Evolutionary conservation across 805 yeast genomes (phyloP).

Genomic region (Yamadazyma akitaensis): DNA sequence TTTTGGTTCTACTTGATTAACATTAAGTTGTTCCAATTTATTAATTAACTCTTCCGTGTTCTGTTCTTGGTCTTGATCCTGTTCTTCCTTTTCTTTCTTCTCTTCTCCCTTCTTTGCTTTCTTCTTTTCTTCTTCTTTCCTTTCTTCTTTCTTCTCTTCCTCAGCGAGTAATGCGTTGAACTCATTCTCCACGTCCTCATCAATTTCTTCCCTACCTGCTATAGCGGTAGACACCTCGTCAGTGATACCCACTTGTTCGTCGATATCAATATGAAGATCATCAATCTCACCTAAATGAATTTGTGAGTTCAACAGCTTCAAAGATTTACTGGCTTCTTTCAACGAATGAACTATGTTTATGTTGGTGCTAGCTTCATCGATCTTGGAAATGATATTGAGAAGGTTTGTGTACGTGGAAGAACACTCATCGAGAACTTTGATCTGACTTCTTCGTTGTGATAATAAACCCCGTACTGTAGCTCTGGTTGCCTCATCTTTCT

Average conservation of each 20-base stretch:
- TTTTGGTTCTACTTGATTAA: constrained; percentile 3
- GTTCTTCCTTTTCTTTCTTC: constrained; percentile 14
- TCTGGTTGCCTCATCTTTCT: constrained; percentile 16
- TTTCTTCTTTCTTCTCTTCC: constrained; percentile 4
- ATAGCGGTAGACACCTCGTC: constrained; percentile 28
- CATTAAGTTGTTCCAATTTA: constrained; percentile 14
- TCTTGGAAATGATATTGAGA: constrained; percentile 23
- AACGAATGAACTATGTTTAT: constrained; percentile 23
- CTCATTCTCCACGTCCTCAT: constrained; percentile 31
- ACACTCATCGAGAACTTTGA: constrained; percentile 2
- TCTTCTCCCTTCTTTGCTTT: constrained; percentile 11
- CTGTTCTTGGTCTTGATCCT: constrained; percentile 9
- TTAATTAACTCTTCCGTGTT: constrained; percentile 11
- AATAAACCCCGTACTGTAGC: constrained; percentile 14
- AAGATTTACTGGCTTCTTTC: constrained; percentile 21
- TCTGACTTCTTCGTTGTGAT: constrained; percentile 6
- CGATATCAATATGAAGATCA: constrained; percentile 25
- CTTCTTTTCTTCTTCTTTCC: background rate
- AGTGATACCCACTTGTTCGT: constrained; percentile 26
- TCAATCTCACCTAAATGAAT: constrained; percentile 27
- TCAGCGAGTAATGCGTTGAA: constrained; percentile 21
- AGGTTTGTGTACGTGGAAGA: constrained; percentile 18
- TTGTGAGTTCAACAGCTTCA: constrained; percentile 26
- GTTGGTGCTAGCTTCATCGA: constrained; percentile 35
- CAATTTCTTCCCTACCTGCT: constrained; percentile 13